phyloP scores from a whole-genome alignment of 2,329 filamentous ascomycete species.

The Hypomyces rosellus region DNA sequence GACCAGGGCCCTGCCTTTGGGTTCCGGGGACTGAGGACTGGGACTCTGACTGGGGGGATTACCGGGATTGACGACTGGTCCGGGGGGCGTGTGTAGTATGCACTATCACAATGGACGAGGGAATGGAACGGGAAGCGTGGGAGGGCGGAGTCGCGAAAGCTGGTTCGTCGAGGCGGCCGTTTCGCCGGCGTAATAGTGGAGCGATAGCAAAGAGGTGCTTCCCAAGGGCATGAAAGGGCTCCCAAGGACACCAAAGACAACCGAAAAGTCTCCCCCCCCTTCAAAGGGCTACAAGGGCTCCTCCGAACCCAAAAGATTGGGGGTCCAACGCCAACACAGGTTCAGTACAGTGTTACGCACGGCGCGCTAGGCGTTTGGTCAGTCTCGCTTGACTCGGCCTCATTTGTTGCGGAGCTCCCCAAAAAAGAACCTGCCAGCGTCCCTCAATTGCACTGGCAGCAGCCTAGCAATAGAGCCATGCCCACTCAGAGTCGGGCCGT shows the following conservation, averaged over 20 bases:
- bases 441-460: neutral
- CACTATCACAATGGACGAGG: slow-evolving; percentile 15
- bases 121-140: slow-evolving; percentile 17
- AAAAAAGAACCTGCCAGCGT: slow-evolving; percentile 3
- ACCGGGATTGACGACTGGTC: neutral
- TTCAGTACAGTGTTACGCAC: too few relatives aligned
- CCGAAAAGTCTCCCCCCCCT: neutral
- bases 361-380: neutral
- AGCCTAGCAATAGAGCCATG: neutral
- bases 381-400: slow-evolving; percentile 1
- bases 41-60: too few relatives aligned
- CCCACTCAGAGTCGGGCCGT: slow-evolving; percentile 13
- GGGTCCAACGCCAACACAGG: too few relatives aligned
- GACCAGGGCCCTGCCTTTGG: too few relatives aligned
- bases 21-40: too few relatives aligned
- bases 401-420: slow-evolving; percentile 10
- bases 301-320: neutral
- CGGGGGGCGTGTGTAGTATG: neutral
- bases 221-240: slow-evolving; percentile 7
- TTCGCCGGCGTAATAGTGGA: slow-evolving; percentile 55
- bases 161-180: slow-evolving; percentile 44
- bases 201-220: slow-evolving; percentile 20
- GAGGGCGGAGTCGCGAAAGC: slow-evolving; percentile 18
- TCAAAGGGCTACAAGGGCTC: neutral
- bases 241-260: neutral